Evolutionary conservation across 257 asterid genomes (phyloP).

Genomic region (Haberlea rhodopensis): DNA sequence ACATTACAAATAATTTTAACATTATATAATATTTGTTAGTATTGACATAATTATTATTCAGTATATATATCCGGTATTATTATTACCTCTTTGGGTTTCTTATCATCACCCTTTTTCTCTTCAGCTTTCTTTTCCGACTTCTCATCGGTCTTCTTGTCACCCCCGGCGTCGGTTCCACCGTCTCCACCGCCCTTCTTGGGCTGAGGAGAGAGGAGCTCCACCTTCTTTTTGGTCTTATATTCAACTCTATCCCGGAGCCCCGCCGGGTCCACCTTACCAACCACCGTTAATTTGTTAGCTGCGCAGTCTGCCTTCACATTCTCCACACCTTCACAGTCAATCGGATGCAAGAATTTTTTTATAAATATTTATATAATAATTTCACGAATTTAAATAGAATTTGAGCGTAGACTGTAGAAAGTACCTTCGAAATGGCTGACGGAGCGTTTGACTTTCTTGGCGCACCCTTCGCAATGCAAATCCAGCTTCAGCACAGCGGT

Average conservation of each 20-base stretch:
- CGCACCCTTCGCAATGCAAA: constrained; percentile 93
- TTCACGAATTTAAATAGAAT: too few relatives aligned
- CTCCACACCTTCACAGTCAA: constrained; percentile 59
- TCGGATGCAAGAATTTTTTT: constrained; percentile 22
- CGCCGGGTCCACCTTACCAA: constrained; percentile 78
- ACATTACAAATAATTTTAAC: too few relatives aligned
- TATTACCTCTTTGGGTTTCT: constrained; percentile 40
- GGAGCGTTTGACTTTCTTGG: constrained; percentile 78
- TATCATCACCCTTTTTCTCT: constrained; percentile 32
- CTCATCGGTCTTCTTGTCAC: constrained; percentile 34
- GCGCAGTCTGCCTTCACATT: constrained; percentile 67
- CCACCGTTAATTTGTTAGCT: constrained; percentile 67
- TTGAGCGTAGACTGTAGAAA: too few relatives aligned
- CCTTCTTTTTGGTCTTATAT: constrained; percentile 80
- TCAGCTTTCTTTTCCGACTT: constrained; percentile 34
- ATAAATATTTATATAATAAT: not conserved
- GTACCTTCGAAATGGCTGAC: constrained; percentile 57
- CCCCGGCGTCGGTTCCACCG: constrained; percentile 18
- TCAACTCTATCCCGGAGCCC: constrained; percentile 69
- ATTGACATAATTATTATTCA: not conserved
- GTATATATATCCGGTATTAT: not conserved
- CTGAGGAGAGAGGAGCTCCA: constrained; percentile 70
- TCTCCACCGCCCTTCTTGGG: constrained; percentile 39
- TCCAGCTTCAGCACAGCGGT: constrained; percentile 66
- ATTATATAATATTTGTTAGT: not conserved